Percentiles rank a stretch among this genome's conserved stretches.
Evolutionary conservation across 1,139 yeast species (phyloP).

Genomic region (Geotrichum klebahnii): DNA sequence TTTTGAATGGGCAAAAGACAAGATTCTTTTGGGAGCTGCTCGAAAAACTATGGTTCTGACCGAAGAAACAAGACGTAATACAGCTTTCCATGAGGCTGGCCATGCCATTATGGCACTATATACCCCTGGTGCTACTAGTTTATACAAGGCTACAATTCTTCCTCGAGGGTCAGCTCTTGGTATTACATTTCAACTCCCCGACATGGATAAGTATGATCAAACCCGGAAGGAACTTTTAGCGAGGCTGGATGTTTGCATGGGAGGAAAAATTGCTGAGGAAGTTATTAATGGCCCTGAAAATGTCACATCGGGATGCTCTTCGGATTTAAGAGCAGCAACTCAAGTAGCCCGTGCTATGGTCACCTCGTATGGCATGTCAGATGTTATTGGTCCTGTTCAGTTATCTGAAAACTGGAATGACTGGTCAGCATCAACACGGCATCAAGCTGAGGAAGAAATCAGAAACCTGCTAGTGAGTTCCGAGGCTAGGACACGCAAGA

Average conservation of each 20-base stretch:
- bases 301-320: conserved; percentile 91
- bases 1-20: conserved; percentile 98
- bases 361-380: conserved; percentile 94
- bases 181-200: conserved; percentile 94
- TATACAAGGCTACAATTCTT: conserved; percentile 92
- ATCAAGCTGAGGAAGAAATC: conserved; percentile 89
- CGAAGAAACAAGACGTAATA: conserved; percentile 86
- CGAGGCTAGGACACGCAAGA: conserved; percentile 70
- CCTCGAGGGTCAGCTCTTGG: conserved; percentile 98
- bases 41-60: conserved; percentile 97
- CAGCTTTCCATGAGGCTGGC: conserved; percentile 98
- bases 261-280: conserved; percentile 97
- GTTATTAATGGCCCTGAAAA: conserved; percentile 80
- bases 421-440: conserved; percentile 87
- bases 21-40: conserved; percentile 96
- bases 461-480: conserved; percentile 67
- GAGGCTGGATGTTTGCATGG: conserved; percentile 94
- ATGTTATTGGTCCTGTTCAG: conserved; percentile 85
- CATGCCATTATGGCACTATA: conserved; percentile 95
- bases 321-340: conserved; percentile 87
- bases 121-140: conserved; percentile 92
- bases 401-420: conserved; percentile 52
- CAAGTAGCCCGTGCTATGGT: conserved; percentile 95
- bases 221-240: conserved; percentile 88
- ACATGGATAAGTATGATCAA: conserved; percentile 95